phyloP scores from a whole-genome alignment of 2,329 filamentous ascomycete species.

The Pseudogymnoascus sp. region DNA sequence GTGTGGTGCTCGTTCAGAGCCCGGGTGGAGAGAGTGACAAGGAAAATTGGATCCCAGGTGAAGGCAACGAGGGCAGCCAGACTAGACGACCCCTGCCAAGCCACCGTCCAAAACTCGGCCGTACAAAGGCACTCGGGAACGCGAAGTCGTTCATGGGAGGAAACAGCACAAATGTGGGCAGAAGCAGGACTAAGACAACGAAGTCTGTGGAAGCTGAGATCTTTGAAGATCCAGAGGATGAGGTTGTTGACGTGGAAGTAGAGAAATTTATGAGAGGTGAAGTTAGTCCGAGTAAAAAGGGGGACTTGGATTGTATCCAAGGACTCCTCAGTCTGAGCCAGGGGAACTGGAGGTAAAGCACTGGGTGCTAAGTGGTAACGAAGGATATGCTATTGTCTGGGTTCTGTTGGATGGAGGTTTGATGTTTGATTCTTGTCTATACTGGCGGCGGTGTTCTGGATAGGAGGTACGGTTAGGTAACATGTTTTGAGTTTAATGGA shows the following conservation, averaged over 20 bases:
- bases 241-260: conserved; percentile 52
- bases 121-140: neutral
- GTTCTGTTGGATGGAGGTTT: neutral
- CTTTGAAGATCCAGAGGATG: conserved; percentile 44
- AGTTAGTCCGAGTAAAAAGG: conserved; percentile 63
- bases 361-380: neutral
- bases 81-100: conserved; percentile 1
- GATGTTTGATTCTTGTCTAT: neutral
- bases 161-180: conserved; percentile 26
- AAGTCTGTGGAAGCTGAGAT: conserved; percentile 39
- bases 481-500: conserved; percentile 8
- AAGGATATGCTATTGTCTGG: conserved; percentile 5
- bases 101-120: neutral
- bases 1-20: conserved; percentile 36
- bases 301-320: conserved; percentile 82
- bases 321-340: conserved; percentile 84
- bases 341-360: conserved; percentile 68
- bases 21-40: conserved; percentile 79
- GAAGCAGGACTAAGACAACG: conserved; percentile 15
- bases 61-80: conserved; percentile 21
- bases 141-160: conserved; percentile 18
- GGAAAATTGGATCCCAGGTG: conserved; percentile 73
- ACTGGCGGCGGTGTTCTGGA: conserved; percentile 9
- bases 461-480: neutral
- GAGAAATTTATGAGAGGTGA: conserved; percentile 66